A percentile compares a stretch with the other conserved stretches of the same genome.
Conservation (phyloP, 176 grass and related monocot genomes). For the Triticum dicoccoides region DNA sequence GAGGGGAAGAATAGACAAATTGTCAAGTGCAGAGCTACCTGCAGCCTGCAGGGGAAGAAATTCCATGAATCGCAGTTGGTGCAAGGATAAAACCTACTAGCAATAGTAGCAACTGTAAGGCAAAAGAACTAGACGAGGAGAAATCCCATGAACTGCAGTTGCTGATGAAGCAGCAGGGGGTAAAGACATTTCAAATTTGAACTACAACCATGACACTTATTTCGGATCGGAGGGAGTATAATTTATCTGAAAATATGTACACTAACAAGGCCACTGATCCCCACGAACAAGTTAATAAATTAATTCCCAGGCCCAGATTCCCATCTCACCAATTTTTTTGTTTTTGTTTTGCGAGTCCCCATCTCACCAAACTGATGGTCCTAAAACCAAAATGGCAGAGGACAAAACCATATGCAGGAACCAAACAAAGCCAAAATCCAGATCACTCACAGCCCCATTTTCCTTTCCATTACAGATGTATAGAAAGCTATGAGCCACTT, state of each 20-base stretch:
- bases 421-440: constrained; percentile 37
- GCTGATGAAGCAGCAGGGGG: neutral
- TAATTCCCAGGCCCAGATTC: constrained; percentile 22
- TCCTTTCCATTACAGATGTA: constrained; percentile 27
- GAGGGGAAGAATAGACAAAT: neutral
- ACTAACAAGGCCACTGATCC: constrained; percentile 1
- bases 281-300: constrained; percentile 11
- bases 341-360: neutral
- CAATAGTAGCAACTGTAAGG: neutral
- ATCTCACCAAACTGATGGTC: constrained; percentile 36
- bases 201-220: too few relatives aligned
- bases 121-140: neutral
- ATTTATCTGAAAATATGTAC: constrained; percentile 4
- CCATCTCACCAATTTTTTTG: constrained; percentile 18
- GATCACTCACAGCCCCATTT: neutral
- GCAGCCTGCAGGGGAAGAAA: constrained; percentile 4
- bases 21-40: neutral
- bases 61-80: neutral
- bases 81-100: constrained; percentile 4
- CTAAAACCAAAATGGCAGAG: constrained; percentile 14
- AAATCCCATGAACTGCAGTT: neutral
- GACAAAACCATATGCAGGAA: constrained; percentile 9
- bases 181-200: neutral
- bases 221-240: neutral
- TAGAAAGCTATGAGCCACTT: constrained; percentile 13